A percentile compares a stretch with the other conserved stretches of the same genome.
Conservation (phyloP, 2,329 filamentous ascomycete genomes). For the Furcasterigmium sp. region DNA sequence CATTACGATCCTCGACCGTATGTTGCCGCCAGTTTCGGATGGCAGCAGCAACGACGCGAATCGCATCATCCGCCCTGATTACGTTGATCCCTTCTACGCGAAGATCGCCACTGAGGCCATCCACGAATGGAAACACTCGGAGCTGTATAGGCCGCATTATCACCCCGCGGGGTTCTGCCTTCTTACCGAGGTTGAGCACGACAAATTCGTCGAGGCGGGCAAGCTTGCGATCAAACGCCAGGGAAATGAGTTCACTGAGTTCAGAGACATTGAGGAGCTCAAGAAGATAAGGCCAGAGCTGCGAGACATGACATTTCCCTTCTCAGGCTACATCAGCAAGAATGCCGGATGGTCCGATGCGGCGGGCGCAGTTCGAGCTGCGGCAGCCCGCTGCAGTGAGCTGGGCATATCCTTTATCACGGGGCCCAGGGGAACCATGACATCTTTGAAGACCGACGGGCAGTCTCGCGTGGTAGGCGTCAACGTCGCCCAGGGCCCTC, state of each 20-base stretch:
- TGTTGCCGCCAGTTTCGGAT: conserved; percentile 27
- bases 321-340: conserved; percentile 14
- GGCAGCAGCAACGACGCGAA: conserved; percentile 34
- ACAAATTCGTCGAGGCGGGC: conserved; percentile 14
- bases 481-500: conserved; percentile 16
- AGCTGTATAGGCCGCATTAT: conserved; percentile 21
- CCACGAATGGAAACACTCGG: conserved; percentile 15
- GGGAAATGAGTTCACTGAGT: conserved; percentile 4
- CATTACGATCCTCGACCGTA: conserved; percentile 29
- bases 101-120: conserved; percentile 33
- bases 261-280: conserved; percentile 6
- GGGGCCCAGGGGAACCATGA: conserved; percentile 20
- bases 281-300: conserved; percentile 8
- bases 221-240: conserved; percentile 4
- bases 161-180: conserved; percentile 25
- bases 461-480: conserved; percentile 16
- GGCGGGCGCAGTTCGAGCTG: conserved; percentile 16
- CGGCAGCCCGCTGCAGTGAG: conserved; percentile 19
- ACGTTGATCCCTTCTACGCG: conserved; percentile 58
- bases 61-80: conserved; percentile 46
- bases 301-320: conserved; percentile 6
- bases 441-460: conserved; percentile 13
- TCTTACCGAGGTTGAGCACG: conserved; percentile 9
- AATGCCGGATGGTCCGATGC: conserved; percentile 27
- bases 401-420: conserved; percentile 24